These are phyloP conservation scores for Nigrospora sphaerica DNA, from an alignment of 2,329 filamentous ascomycete species.

Conservation along the genomic window DNA sequence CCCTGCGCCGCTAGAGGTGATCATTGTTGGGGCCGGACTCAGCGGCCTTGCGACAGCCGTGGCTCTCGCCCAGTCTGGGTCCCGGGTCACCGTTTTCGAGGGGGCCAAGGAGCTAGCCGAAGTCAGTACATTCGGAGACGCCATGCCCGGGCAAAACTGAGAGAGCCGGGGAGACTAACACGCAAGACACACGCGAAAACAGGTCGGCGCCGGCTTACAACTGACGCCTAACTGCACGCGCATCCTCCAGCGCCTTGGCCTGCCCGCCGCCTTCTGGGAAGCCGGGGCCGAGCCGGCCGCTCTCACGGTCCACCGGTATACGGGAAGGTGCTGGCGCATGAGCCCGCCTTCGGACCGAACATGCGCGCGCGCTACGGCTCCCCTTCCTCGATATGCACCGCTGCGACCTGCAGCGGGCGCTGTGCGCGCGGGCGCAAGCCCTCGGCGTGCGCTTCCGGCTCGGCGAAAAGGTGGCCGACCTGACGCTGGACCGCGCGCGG, in stretches of 20 bases:
- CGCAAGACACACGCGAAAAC: slow-evolving; percentile 2
- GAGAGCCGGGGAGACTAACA: slow-evolving; percentile 1
- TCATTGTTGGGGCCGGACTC: slow-evolving; percentile 35
- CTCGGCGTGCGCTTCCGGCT: slow-evolving; percentile 46
- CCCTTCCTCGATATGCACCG: slow-evolving; percentile 56
- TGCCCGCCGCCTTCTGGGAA: slow-evolving; percentile 34
- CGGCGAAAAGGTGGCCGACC: slow-evolving; percentile 34
- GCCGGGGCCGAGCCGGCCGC: slow-evolving; percentile 33
- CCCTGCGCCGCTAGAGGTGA: slow-evolving; percentile 19
- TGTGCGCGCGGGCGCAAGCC: slow-evolving; percentile 42
- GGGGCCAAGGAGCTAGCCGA: slow-evolving; percentile 30
- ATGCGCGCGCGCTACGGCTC: slow-evolving; percentile 47
- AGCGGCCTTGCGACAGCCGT: slow-evolving; percentile 33
- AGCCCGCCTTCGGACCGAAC: slow-evolving; percentile 43
- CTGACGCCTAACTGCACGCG: slow-evolving; percentile 42
- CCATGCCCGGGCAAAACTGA: too few relatives aligned
- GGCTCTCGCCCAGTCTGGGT: slow-evolving; percentile 27
- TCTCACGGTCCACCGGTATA: slow-evolving; percentile 46
- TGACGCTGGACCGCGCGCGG: slow-evolving; percentile 35
- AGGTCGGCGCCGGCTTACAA: slow-evolving; percentile 48
- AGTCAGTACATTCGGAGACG: too few relatives aligned
- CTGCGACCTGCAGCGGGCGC: slow-evolving; percentile 49
- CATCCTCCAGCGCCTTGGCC: slow-evolving; percentile 41
- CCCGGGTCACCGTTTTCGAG: slow-evolving; percentile 34
- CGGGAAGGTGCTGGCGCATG: slow-evolving; percentile 41